These are phyloP conservation scores for Fragilaria crotonensis DNA, from an alignment of 108 stramenopile genomes.

Conservation along the genomic window DNA sequence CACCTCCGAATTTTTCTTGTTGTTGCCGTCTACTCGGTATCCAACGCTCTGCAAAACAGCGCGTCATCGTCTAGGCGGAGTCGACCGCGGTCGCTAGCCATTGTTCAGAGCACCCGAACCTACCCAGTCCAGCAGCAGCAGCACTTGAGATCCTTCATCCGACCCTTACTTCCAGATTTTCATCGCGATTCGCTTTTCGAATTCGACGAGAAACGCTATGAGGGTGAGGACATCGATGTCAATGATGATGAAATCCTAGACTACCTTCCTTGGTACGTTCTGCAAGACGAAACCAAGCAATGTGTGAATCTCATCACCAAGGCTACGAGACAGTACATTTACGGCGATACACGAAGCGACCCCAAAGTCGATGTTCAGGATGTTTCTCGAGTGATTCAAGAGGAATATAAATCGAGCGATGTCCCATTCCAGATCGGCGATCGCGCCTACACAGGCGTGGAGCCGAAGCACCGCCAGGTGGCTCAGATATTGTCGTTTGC, in stretches of 20 bases:
- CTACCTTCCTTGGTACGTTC: neutral
- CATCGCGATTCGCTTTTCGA: too few relatives aligned
- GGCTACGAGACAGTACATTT: neutral
- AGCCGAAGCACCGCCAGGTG: neutral
- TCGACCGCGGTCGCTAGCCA: too few relatives aligned
- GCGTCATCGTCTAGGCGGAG: too few relatives aligned
- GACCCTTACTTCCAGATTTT: too few relatives aligned
- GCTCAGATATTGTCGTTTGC: constrained; percentile 11
- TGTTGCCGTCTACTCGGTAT: too few relatives aligned
- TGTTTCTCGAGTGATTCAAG: constrained; percentile 1
- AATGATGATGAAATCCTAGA: neutral
- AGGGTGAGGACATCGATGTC: too few relatives aligned
- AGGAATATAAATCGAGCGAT: constrained; percentile 8
- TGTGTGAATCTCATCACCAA: neutral
- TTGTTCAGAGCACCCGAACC: too few relatives aligned
- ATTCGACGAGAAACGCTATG: too few relatives aligned
- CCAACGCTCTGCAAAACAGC: too few relatives aligned
- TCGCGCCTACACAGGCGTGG: neutral
- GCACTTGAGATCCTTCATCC: too few relatives aligned
- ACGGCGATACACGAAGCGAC: neutral
- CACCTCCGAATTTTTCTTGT: too few relatives aligned
- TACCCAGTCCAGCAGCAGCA: too few relatives aligned
- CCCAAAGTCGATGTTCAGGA: neutral
- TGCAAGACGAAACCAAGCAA: neutral
- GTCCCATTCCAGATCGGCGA: constrained; percentile 8